These are phyloP conservation scores for Stygiomarasmius scandens DNA, from an alignment of 1,284 basidiomycete species.

Conservation along the genomic window DNA sequence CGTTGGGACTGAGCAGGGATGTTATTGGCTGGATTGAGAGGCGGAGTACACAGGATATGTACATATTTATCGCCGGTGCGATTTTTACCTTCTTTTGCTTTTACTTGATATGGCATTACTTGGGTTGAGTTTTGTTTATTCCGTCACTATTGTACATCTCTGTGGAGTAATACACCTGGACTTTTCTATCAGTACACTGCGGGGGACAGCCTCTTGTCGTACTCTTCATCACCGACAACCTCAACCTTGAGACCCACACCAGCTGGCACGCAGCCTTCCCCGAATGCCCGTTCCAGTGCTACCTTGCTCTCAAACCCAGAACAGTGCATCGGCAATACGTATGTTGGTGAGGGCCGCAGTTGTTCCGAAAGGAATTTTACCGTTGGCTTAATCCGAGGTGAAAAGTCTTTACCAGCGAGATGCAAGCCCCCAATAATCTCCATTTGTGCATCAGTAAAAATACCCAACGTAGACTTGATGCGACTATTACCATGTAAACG, in stretches of 20 bases:
- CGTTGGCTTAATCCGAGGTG: constrained; percentile 66
- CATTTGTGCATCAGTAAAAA: constrained; percentile 6
- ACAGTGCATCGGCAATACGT: constrained; percentile 83
- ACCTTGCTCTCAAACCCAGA: constrained; percentile 75
- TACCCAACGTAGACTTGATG: too few relatives aligned
- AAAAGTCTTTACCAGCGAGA: constrained; percentile 67
- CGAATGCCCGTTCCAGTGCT: constrained; percentile 67
- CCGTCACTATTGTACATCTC: neutral
- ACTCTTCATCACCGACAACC: constrained; percentile 43
- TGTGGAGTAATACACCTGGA: neutral
- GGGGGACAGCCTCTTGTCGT: constrained; percentile 39
- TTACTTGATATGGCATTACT: constrained; percentile 86
- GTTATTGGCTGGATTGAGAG: constrained; percentile 96
- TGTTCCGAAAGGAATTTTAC: constrained; percentile 67
- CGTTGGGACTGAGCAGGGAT: constrained; percentile 86
- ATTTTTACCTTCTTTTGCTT: constrained; percentile 90
- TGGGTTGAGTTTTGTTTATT: constrained; percentile 58
- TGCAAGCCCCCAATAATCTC: constrained; percentile 82
- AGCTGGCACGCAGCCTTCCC: constrained; percentile 73
- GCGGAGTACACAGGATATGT: constrained; percentile 91
- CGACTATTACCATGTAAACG: constrained; percentile 64
- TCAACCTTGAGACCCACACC: constrained; percentile 72
- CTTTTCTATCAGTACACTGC: constrained; percentile 3
- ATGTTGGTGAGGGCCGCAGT: constrained; percentile 65
- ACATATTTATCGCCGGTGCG: constrained; percentile 85